A percentile compares a stretch with the other conserved stretches of the same genome.
These are phyloP conservation scores for Candida methanosorbosa DNA, from an alignment of 805 yeast species.

Conservation along the genomic window DNA sequence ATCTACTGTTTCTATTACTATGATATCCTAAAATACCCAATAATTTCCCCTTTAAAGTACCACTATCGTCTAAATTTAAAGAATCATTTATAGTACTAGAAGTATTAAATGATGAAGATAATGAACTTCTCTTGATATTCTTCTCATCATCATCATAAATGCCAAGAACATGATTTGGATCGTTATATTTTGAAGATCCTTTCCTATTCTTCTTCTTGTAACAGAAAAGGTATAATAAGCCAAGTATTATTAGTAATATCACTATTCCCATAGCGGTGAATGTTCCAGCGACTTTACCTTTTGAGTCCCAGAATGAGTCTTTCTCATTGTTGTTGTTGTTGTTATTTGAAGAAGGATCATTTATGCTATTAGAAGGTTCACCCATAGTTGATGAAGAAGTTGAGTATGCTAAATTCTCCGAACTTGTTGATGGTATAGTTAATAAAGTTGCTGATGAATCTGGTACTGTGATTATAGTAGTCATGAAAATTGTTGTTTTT, in stretches of 20 bases:
- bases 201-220: neutral
- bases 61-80: too few species aligned
- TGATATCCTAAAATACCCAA: too few species aligned
- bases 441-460: conserved; percentile 1
- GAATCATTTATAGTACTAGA: too few species aligned
- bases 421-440: conserved; percentile 3
- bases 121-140: too few species aligned
- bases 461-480: conserved; percentile 12
- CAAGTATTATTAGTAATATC: conserved; percentile 30
- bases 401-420: conserved; percentile 6
- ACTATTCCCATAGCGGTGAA: conserved; percentile 74
- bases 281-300: conserved; percentile 80
- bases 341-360: conserved; percentile 9
- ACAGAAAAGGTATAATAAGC: conserved; percentile 31
- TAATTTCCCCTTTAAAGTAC: too few species aligned
- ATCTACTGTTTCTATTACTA: too few species aligned
- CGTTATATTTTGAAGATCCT: too few species aligned
- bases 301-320: conserved; percentile 50
- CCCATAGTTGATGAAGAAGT: conserved; percentile 11
- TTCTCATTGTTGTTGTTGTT: conserved; percentile 5
- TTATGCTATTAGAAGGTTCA: conserved; percentile 7
- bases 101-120: too few species aligned
- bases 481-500: conserved; percentile 16
- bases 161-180: too few species aligned
- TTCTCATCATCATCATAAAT: too few species aligned